phyloP scores from a whole-genome alignment of 441 rosid species.

The Flueggea neowawraea region DNA sequence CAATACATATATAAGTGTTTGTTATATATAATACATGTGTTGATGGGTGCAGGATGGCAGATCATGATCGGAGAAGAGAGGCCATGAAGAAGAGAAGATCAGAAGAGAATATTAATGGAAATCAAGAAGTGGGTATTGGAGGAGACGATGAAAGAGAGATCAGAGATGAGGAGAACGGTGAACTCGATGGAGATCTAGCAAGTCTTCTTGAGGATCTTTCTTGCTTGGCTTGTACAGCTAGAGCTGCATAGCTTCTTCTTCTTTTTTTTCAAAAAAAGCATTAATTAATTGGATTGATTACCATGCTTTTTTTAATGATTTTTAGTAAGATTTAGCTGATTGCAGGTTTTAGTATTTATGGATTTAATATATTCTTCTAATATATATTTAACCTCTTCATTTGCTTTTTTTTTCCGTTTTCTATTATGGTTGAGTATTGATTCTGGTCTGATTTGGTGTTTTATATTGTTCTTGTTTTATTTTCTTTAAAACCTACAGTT shows the following conservation, averaged over 20 bases:
- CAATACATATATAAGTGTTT: not conserved
- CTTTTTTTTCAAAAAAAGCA: too few species aligned
- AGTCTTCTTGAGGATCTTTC: constrained; percentile 35
- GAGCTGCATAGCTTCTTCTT: constrained; percentile 37
- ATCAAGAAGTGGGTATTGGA: constrained; percentile 21
- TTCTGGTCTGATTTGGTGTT: too few species aligned
- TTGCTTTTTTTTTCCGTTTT: too few species aligned
- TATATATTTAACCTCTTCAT: too few species aligned
- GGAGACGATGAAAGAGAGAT: constrained; percentile 14
- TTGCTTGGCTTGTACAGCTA: constrained; percentile 32
- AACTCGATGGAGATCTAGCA: constrained; percentile 21
- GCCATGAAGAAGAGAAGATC: constrained; percentile 39
- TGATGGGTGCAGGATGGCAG: constrained; percentile 34
- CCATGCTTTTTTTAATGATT: too few species aligned
- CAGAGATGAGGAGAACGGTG: constrained; percentile 5
- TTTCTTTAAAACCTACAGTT: too few species aligned
- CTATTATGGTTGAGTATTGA: too few species aligned
- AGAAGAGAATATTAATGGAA: constrained; percentile 10
- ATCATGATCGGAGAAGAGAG: constrained; percentile 58
- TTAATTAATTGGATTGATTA: too few species aligned
- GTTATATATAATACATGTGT: not conserved
- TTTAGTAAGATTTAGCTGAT: too few species aligned
- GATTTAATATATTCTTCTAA: too few species aligned
- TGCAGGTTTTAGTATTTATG: too few species aligned
- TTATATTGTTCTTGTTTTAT: too few species aligned